phyloP scores from a whole-genome alignment of 2,329 filamentous ascomycete species.

The Trichoderma polysporum region DNA sequence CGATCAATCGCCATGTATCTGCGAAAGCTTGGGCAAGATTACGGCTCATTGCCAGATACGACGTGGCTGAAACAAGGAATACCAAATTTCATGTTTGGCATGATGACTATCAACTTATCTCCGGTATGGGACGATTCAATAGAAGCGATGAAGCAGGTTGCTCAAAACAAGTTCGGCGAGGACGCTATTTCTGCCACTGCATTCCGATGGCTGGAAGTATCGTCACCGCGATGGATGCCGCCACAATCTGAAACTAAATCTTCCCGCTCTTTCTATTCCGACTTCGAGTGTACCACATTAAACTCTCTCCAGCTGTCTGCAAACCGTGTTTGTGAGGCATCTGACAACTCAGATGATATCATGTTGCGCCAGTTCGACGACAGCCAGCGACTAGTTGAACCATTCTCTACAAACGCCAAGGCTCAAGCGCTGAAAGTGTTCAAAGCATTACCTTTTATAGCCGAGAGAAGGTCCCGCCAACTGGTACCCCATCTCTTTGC shows the following conservation, averaged over 20 bases:
- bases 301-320: slow-evolving; percentile 56
- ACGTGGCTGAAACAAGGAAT: slow-evolving; percentile 71
- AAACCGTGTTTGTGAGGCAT: slow-evolving; percentile 50
- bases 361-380: slow-evolving; percentile 65
- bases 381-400: slow-evolving; percentile 56
- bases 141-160: slow-evolving; percentile 71
- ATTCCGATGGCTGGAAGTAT: slow-evolving; percentile 71
- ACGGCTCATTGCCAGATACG: slow-evolving; percentile 57
- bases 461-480: slow-evolving; percentile 81
- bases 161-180: slow-evolving; percentile 69
- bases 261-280: slow-evolving; percentile 51
- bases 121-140: slow-evolving; percentile 86
- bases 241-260: slow-evolving; percentile 38
- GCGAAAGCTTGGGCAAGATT: slow-evolving; percentile 69
- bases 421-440: slow-evolving; percentile 79
- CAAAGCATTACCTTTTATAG: slow-evolving; percentile 68
- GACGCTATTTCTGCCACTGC: slow-evolving; percentile 68
- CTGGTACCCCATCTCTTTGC: slow-evolving; percentile 83
- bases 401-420: slow-evolving; percentile 58
- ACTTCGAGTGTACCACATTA: slow-evolving; percentile 85
- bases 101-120: slow-evolving; percentile 80
- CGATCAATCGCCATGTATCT: slow-evolving; percentile 82
- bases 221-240: slow-evolving; percentile 55
- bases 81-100: slow-evolving; percentile 81
- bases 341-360: slow-evolving; percentile 54